Conservation (phyloP, 2,329 filamentous ascomycete species). For the Exserohilum turcica region DNA sequence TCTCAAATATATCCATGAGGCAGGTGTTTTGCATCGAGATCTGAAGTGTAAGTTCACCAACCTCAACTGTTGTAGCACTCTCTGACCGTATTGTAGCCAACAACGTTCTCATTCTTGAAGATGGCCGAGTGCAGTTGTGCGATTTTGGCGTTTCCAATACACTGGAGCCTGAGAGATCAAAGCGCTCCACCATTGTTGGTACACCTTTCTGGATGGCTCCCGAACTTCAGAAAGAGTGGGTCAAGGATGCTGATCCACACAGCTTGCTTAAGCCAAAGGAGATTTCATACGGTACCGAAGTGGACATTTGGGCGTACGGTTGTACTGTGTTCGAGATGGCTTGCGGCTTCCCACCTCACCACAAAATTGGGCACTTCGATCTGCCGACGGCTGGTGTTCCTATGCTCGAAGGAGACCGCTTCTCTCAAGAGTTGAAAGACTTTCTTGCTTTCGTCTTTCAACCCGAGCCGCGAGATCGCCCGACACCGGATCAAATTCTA, state of each 20-base stretch:
- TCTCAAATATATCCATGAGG: conserved; percentile 66
- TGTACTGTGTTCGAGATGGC: conserved; percentile 82
- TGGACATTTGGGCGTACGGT: conserved; percentile 84
- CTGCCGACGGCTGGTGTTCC: conserved; percentile 60
- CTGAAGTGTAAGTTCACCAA: conserved; percentile 58
- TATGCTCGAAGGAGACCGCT: conserved; percentile 71
- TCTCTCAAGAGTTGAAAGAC: conserved; percentile 70
- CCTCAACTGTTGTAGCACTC: not conserved
- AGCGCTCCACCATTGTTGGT: conserved; percentile 79
- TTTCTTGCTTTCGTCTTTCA: conserved; percentile 76
- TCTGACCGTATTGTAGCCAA: conserved; percentile 55
- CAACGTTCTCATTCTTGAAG: conserved; percentile 79
- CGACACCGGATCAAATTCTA: conserved; percentile 71
- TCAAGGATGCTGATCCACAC: conserved; percentile 64
- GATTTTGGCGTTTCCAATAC: conserved; percentile 84
- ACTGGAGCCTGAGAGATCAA: conserved; percentile 75
- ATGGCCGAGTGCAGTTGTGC: conserved; percentile 77
- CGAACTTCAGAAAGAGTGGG: conserved; percentile 61
- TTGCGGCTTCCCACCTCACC: conserved; percentile 75
- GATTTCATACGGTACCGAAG: conserved; percentile 54
- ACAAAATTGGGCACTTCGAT: conserved; percentile 42
- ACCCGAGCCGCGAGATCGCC: conserved; percentile 69
- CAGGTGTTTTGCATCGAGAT: conserved; percentile 69
- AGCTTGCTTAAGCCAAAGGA: conserved; percentile 58
- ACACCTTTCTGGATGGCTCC: conserved; percentile 89